Base-by-base conservation (phyloP, 441 rosid species). In the Croton laevigatus region DNA sequence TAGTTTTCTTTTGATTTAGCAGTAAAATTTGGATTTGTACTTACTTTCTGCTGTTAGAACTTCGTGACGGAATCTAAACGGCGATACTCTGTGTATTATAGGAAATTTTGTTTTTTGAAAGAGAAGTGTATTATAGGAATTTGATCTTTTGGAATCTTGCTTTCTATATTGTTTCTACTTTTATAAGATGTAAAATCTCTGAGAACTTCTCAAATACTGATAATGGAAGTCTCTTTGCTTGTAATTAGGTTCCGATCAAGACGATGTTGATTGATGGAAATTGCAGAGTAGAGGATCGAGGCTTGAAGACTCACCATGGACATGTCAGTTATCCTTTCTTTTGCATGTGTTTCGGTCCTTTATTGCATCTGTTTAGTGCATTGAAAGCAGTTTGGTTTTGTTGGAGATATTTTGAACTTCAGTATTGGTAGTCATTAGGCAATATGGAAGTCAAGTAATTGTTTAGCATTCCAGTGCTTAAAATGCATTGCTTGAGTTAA, bases 211-310 rank as follows among this genome's bases (percentile, higher is more conserved):
- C 10, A 16, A 48, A 3, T 23, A 4, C 57, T 44, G 51, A 27
- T 2, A 22, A 45, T 45, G 62, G 42, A 57, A 40, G 11, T 60
- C 0, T 62, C 44, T 55, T 3, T 68, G 12, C 32, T 32, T 42
- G 32, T 20, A 19, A 61, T 78, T 78, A 95, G 99, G 91, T 96
- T 38, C 99, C 99, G 14, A 89, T 96, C 82, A 96, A 96, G 87
- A 93, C 98, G 14, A 66, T 96, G 84, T 76, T 96, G 58, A 87
- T 96, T 65, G 99, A 93, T 78, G 99, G 99, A 10, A 96, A 90
- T 76, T 96, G 97, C 81, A 86, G 99, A 78, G 99, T 93, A 72
- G 99, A 96, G 82, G 99, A 96, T 83, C 97, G 98, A 51, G 99
- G 99, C 64, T 83, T 96, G 96, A 93, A 96, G 96, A 89, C 93